phyloP scores from a whole-genome alignment of 2,329 filamentous ascomycete species.

The Ophiostoma angusticollis region DNA sequence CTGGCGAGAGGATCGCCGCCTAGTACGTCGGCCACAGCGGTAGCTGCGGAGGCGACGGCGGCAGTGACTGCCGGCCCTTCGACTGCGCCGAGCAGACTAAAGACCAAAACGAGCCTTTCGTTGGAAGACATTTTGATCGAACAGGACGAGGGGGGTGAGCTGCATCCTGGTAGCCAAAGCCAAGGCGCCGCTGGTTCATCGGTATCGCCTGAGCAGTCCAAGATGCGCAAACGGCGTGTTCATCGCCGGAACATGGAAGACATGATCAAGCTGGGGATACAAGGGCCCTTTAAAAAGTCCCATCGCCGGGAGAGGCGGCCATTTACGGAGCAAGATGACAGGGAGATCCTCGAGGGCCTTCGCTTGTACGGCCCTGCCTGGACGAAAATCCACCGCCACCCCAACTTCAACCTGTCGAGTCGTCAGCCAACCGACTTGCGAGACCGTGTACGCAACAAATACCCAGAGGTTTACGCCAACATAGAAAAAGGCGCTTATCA shows the following conservation, averaged over 20 bases:
- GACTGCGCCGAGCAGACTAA: slow-evolving; percentile 15
- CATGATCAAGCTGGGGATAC: slow-evolving; percentile 41
- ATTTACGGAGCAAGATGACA: slow-evolving; percentile 51
- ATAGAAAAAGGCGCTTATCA: slow-evolving; percentile 43
- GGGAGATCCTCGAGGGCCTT: slow-evolving; percentile 47
- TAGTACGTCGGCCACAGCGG: slow-evolving; percentile 1
- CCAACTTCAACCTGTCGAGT: slow-evolving; percentile 42
- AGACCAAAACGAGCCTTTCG: slow-evolving; percentile 35
- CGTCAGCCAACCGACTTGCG: slow-evolving; percentile 51
- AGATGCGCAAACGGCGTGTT: slow-evolving; percentile 23
- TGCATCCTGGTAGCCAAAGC: slow-evolving; percentile 10
- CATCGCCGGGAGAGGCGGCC: slow-evolving; percentile 45
- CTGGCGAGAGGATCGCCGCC: slow-evolving; percentile 15
- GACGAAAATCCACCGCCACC: slow-evolving; percentile 52
- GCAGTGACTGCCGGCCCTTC: slow-evolving; percentile 1
- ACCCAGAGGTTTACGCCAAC: slow-evolving; percentile 42
- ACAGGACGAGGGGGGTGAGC: slow-evolving; percentile 24
- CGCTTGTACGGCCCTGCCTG: slow-evolving; percentile 48
- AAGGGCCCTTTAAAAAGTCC: slow-evolving; percentile 49
- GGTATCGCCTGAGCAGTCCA: slow-evolving; percentile 16
- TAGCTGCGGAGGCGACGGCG: background rate
- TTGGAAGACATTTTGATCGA: slow-evolving; percentile 45
- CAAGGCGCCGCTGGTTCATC: slow-evolving; percentile 8
- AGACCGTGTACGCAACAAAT: slow-evolving; percentile 52
- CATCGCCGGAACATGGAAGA: slow-evolving; percentile 33